These are phyloP conservation scores for Rhodotorula sp. DNA, from an alignment of 1,284 basidiomycete species.

Conservation along the genomic window DNA sequence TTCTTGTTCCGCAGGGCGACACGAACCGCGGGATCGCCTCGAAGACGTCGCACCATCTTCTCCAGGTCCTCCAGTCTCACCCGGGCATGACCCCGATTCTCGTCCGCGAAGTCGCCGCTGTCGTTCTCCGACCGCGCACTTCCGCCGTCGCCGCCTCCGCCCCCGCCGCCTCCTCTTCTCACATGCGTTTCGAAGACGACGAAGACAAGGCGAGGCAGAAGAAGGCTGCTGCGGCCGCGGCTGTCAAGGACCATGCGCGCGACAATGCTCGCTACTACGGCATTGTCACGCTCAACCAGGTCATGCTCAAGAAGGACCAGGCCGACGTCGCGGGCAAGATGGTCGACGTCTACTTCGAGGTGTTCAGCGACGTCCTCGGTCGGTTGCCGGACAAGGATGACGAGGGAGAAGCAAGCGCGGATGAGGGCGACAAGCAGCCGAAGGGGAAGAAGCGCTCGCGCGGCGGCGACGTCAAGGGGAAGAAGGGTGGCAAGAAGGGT, in stretches of 20 bases:
- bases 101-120: conserved; percentile 77
- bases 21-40: conserved; percentile 84
- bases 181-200: conserved; percentile 50
- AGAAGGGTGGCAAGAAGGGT: conserved; percentile 38
- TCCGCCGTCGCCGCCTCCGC: conserved; percentile 52
- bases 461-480: conserved; percentile 37
- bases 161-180: conserved; percentile 45
- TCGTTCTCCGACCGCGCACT: conserved; percentile 63
- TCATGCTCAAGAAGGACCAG: conserved; percentile 64
- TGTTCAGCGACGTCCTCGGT: conserved; percentile 84
- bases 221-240: conserved; percentile 44
- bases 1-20: conserved; percentile 66
- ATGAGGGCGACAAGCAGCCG: conserved; percentile 47
- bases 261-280: conserved; percentile 83
- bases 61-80: conserved; percentile 85
- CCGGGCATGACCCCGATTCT: conserved; percentile 92
- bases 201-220: conserved; percentile 33
- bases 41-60: conserved; percentile 81
- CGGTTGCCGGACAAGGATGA: conserved; percentile 53
- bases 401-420: conserved; percentile 46
- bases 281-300: conserved; percentile 90
- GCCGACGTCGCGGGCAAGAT: conserved; percentile 80
- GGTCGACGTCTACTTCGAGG: conserved; percentile 89
- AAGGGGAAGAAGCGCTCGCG: conserved; percentile 45
- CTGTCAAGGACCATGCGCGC: conserved; percentile 52